A percentile compares a stretch with the other conserved stretches of the same genome.
Evolutionary conservation across 73 alveolate species (phyloP).

Genomic region (Tetrahymena malaccensis): DNA sequence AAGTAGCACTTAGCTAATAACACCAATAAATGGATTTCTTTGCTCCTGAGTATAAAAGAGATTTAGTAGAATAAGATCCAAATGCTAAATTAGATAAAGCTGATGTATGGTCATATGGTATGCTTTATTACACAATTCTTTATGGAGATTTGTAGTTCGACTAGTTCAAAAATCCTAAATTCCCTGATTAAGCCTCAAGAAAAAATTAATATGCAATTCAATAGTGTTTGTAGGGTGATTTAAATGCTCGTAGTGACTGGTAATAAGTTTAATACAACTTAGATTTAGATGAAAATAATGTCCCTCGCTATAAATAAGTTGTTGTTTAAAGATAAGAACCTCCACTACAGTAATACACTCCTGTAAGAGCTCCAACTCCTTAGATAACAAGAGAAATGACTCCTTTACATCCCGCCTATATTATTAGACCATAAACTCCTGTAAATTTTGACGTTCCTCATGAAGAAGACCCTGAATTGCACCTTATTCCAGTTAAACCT

Average conservation of each 20-base stretch:
- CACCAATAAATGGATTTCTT: not conserved
- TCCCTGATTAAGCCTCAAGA: not conserved
- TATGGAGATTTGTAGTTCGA: not conserved
- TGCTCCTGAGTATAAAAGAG: not conserved
- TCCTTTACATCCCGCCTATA: not conserved
- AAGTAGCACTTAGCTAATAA: not conserved
- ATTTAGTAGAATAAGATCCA: not conserved
- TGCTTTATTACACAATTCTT: not conserved
- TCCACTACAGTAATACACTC: not conserved
- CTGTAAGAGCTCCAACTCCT: not conserved
- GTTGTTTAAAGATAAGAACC: not conserved
- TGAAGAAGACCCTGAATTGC: not conserved
- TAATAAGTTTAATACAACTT: not conserved
- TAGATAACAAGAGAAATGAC: not conserved
- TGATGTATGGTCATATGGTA: not conserved
- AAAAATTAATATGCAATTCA: not conserved
- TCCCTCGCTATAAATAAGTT: not conserved
- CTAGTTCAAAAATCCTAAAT: not conserved
- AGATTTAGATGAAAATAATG: not conserved
- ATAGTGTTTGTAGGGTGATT: not conserved
- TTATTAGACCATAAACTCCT: not conserved
- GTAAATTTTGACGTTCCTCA: not conserved
- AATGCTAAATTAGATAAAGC: not conserved
- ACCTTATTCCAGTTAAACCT: not conserved
- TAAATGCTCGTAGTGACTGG: not conserved